phyloP scores from a whole-genome alignment of 2,329 filamentous ascomycete species.

The Cladophialophora yegresii region DNA sequence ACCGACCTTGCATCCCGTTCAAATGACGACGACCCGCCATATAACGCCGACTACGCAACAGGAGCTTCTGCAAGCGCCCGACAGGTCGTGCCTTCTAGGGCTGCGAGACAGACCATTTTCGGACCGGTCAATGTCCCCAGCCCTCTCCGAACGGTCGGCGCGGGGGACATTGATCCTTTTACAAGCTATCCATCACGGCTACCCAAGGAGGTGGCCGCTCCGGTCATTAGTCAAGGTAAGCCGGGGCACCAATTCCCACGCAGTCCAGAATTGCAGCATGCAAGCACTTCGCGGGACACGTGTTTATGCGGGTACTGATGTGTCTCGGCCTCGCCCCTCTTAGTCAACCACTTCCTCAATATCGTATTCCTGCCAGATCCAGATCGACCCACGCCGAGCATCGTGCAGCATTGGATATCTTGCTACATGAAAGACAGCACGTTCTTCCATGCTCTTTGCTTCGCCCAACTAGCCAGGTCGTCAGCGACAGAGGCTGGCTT shows the following conservation, averaged over 20 bases:
- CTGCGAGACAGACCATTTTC: not conserved
- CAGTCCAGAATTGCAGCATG: not conserved
- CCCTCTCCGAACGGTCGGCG: constrained; percentile 6
- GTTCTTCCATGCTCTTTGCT: constrained; percentile 13
- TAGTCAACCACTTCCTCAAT: constrained; percentile 16
- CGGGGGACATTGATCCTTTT: constrained; percentile 13
- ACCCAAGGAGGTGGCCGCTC: constrained; percentile 9
- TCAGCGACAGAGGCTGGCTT: not conserved
- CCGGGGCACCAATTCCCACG: not conserved
- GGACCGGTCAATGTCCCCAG: not conserved
- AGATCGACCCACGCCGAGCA: constrained; percentile 1
- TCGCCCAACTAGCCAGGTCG: constrained; percentile 13
- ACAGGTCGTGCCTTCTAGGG: constrained; percentile 6
- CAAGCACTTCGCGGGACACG: not conserved
- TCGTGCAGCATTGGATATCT: constrained; percentile 4
- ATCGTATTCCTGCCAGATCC: constrained; percentile 14
- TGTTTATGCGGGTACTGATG: not conserved
- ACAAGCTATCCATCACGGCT: constrained; percentile 14
- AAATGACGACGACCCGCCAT: not conserved
- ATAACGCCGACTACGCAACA: not conserved
- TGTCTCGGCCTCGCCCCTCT: not conserved
- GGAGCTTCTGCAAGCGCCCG: constrained; percentile 1
- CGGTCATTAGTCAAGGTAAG: constrained; percentile 14
- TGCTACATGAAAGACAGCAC: constrained; percentile 14
- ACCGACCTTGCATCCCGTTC: not conserved